Conservation (phyloP, 768 basidiomycete genomes). For the Lepiota brunneoincarnata region DNA sequence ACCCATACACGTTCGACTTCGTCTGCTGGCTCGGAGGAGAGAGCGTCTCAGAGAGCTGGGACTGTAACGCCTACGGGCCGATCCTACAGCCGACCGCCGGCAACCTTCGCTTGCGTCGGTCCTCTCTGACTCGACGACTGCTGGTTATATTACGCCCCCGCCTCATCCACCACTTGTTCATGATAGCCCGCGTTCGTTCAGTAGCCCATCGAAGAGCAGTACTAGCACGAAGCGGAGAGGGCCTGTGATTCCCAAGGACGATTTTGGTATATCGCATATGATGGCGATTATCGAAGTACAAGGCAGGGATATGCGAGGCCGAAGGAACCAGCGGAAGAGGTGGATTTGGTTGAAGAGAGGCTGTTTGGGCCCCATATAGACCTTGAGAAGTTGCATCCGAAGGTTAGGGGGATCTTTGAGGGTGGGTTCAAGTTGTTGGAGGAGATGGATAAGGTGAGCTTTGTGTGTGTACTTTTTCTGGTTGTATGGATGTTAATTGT, state of each 20-base stretch:
- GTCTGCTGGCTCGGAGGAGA: background rate
- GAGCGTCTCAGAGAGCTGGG: constrained; percentile 16
- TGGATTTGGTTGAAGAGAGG: constrained; percentile 69
- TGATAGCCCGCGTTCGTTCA: constrained; percentile 21
- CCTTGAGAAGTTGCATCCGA: constrained; percentile 63
- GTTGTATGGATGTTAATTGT: background rate
- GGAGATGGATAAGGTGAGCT: constrained; percentile 73
- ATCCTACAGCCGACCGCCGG: constrained; percentile 24
- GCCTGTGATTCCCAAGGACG: constrained; percentile 63
- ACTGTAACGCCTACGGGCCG: constrained; percentile 33
- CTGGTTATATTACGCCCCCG: constrained; percentile 45
- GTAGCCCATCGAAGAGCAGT: background rate
- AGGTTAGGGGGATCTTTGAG: constrained; percentile 68
- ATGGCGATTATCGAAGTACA: constrained; percentile 82
- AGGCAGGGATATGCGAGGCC: constrained; percentile 39
- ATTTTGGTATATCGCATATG: constrained; percentile 86
- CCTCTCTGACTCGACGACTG: constrained; percentile 54
- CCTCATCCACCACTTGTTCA: constrained; percentile 20
- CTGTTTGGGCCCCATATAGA: constrained; percentile 69
- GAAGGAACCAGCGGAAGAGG: constrained; percentile 30
- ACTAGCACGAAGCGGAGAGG: constrained; percentile 38
- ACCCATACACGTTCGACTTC: background rate
- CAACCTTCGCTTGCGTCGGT: constrained; percentile 76
- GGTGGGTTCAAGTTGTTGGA: constrained; percentile 71
- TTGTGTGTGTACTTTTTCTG: background rate